Conservation (phyloP, 192 early-diverging fungal species). For the Spizellomyces sp. region DNA sequence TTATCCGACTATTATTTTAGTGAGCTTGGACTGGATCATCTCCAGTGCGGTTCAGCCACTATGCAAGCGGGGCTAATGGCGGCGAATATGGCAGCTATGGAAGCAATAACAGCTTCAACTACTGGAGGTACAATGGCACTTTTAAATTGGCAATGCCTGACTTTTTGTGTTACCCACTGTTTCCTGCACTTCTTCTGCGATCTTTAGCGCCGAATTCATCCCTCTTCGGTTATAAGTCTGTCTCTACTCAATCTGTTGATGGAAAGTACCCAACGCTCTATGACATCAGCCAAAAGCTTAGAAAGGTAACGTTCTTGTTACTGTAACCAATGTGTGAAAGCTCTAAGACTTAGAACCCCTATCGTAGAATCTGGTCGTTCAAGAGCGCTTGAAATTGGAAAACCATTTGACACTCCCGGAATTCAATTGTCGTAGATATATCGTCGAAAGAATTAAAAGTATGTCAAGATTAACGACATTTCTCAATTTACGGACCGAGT, state of each 20-base stretch:
- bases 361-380: constrained; percentile 31
- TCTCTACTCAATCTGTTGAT: no score
- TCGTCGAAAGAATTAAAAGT: constrained; percentile 45
- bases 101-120: constrained; percentile 11
- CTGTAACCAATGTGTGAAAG: background rate
- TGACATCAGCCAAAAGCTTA: constrained; percentile 31
- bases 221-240: no score
- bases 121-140: background rate
- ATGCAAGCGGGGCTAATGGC: constrained; percentile 27
- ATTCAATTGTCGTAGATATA: constrained; percentile 34
- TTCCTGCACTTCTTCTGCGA: background rate
- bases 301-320: constrained; percentile 20
- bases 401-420: constrained; percentile 39
- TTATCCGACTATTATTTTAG: constrained; percentile 10
- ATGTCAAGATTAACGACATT: background rate
- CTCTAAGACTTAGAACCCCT: background rate
- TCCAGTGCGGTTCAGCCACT: constrained; percentile 20
- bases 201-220: background rate
- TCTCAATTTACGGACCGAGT: constrained; percentile 2
- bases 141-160: background rate
- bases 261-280: constrained; percentile 19
- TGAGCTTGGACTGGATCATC: constrained; percentile 16
- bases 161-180: background rate
- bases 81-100: constrained; percentile 24
- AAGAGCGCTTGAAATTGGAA: constrained; percentile 49